phyloP scores from a whole-genome alignment of 495 filamentous ascomycete species.

The Talaromyces adpressus region DNA sequence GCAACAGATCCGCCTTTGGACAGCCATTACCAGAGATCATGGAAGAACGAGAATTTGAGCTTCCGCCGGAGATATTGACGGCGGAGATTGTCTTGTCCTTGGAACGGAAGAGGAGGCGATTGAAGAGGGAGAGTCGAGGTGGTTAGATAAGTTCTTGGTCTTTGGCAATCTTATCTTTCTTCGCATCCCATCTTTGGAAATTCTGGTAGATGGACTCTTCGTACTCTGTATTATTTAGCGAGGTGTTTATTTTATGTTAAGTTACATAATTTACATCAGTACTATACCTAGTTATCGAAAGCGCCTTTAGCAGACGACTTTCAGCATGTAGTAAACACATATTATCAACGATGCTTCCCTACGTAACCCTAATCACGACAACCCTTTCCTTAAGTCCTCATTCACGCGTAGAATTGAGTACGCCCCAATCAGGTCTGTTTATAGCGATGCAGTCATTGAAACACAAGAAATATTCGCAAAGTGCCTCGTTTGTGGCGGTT shows the following conservation, averaged over 20 bases:
- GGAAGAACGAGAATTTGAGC: conserved; percentile 58
- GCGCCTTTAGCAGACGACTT: too few species aligned
- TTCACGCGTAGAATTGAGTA: too few species aligned
- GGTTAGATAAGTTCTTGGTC: not conserved
- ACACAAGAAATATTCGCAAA: too few species aligned
- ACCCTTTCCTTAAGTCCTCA: too few species aligned
- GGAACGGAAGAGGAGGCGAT: conserved; percentile 50
- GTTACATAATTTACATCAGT: not conserved
- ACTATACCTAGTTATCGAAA: not conserved
- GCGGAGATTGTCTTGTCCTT: conserved; percentile 58
- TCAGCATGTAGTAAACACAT: too few species aligned
- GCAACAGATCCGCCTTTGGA: conserved; percentile 64
- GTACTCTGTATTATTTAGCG: not conserved
- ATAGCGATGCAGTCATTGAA: too few species aligned
- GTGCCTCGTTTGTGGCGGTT: too few species aligned
- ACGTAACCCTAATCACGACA: too few species aligned
- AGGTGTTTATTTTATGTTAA: not conserved
- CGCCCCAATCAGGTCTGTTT: too few species aligned
- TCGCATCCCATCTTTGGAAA: not conserved
- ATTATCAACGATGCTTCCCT: too few species aligned
- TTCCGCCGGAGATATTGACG: conserved; percentile 65
- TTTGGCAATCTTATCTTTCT: not conserved
- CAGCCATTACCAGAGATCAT: conserved; percentile 69
- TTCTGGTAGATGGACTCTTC: not conserved
- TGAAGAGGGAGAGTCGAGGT: conserved; percentile 32